A percentile compares a stretch with the other conserved stretches of the same genome.
Conservation (phyloP, 2,329 filamentous ascomycete species). For the Cadophora malorum region DNA sequence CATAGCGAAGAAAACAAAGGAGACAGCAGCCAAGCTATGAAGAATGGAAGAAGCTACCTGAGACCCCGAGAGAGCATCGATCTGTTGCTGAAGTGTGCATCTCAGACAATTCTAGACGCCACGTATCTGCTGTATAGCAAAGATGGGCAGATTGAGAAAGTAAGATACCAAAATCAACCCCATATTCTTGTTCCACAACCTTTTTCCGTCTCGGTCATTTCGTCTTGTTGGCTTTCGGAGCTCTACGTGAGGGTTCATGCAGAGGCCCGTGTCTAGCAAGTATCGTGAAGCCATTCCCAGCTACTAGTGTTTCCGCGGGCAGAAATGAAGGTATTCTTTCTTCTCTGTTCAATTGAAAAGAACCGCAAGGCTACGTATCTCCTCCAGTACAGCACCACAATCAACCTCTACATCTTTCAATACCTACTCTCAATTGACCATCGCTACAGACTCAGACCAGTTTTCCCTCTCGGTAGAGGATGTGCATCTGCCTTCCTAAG, state of each 20-base stretch:
- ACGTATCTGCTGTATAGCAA: not conserved
- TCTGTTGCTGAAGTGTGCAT: conserved; percentile 11
- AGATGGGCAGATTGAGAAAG: not conserved
- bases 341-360: not conserved
- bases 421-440: not conserved
- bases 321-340: not conserved
- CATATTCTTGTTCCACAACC: not conserved
- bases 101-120: conserved; percentile 11
- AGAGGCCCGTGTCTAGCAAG: not conserved
- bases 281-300: not conserved
- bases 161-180: not conserved
- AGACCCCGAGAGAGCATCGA: not conserved
- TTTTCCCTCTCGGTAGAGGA: not conserved
- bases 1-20: conserved; percentile 42
- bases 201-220: not conserved
- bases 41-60: not conserved
- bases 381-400: not conserved
- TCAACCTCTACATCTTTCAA: not conserved
- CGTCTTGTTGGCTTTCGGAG: no score
- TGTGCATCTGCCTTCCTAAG: not conserved
- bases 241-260: not conserved
- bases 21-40: conserved; percentile 31
- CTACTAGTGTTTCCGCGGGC: conserved; percentile 3
- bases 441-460: not conserved
- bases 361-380: not conserved